Evolutionary conservation across 192 early-diverging fungal genomes (phyloP).

Genomic region (Paraglomus occultum): DNA sequence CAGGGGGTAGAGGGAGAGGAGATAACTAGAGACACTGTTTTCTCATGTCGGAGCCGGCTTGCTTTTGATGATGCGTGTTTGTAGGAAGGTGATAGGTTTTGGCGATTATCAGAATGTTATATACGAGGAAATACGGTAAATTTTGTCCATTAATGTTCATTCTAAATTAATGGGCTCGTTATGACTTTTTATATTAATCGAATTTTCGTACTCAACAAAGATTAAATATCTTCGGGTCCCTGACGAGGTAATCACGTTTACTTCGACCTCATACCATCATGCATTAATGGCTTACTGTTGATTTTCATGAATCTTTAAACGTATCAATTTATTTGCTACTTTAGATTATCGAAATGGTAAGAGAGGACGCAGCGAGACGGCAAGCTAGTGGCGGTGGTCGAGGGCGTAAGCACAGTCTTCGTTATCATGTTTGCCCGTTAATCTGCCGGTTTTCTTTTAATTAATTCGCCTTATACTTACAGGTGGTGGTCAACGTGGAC

Average conservation of each 20-base stretch:
- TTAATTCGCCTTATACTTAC: no score
- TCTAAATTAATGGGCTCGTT: neutral
- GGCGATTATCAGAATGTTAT: constrained; percentile 88
- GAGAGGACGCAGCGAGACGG: constrained; percentile 70
- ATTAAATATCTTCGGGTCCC: constrained; percentile 84
- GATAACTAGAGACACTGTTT: no score
- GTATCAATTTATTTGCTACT: constrained; percentile 1
- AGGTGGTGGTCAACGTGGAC: no score
- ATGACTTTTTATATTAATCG: neutral
- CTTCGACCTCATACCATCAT: neutral
- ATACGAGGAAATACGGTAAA: constrained; percentile 82
- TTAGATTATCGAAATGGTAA: constrained; percentile 86
- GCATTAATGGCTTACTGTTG: no score
- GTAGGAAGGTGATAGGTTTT: constrained; percentile 91
- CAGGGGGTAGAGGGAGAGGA: no score
- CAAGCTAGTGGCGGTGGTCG: constrained; percentile 44
- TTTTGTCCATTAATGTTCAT: no score
- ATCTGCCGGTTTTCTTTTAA: neutral
- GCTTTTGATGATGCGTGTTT: neutral
- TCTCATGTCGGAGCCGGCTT: no score
- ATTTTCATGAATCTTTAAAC: neutral
- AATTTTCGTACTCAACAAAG: constrained; percentile 17
- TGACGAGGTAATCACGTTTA: constrained; percentile 60
- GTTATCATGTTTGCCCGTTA: neutral
- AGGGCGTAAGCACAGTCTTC: constrained; percentile 28